Base-by-base conservation (phyloP, 2,329 filamentous ascomycete species). In the Pseudogymnoascus sp. region DNA sequence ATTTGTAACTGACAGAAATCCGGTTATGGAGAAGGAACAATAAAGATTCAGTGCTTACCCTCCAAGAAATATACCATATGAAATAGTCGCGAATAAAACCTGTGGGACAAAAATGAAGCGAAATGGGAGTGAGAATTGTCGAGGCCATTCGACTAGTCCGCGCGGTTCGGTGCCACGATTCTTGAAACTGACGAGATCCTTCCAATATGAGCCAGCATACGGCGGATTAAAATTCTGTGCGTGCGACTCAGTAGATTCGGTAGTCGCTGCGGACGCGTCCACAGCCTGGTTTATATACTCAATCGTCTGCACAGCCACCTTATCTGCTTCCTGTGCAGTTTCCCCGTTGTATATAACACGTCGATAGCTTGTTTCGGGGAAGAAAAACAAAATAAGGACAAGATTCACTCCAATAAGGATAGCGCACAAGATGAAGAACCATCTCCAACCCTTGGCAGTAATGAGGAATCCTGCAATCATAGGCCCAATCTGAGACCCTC, bases 381-480 rank as follows among this genome's bases (percentile, higher is more conserved):
- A 64, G n/a, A 73, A 62, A 62, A 74, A 68, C n/a, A 74, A 66
- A 6, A 68, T 68, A 6, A 59, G 25, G 30, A 71, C 60, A 3
- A 73, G 59, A 61, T 74, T 73, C 18, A 67, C 63, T 1, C 64
- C 69, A 12, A 63, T 68, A 11, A 74, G 61, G 37, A 74, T 74
- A 3, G 69, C 62, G 50, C 69, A 71, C 18, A 74, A 66, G 30
- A 71, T 72, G 62, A 73, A 74, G 60, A 72, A 73, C 72, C 72
- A 75, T 11, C 73, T 65, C 73, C 73, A 74, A n/a, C 73, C 73
- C 30, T 65, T 65, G 9, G 68, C 65, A 22, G 67, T 47, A 11
- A 73, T 71, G 2, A 75, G 64, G 43, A 68, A 74, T 2, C 72
- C 72, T 2, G 70, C 70, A 39, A 74, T 72, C 14, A 74, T 63